These are phyloP conservation scores for Borealophlyctis nickersoniae DNA, from an alignment of 192 early-diverging fungal species.

Conservation along the genomic window DNA sequence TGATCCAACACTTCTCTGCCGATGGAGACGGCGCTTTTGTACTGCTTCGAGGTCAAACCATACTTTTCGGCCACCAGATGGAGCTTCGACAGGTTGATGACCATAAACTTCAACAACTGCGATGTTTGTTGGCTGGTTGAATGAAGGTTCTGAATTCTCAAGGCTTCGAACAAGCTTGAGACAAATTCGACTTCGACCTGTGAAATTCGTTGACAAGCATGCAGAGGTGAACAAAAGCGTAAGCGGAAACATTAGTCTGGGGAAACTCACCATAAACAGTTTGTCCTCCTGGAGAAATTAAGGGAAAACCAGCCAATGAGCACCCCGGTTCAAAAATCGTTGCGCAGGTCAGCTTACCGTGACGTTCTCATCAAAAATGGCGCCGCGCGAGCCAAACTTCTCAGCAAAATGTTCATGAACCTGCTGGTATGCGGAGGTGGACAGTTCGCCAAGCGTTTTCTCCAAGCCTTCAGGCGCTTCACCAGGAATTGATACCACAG, in stretches of 20 bases:
- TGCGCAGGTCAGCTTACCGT: slow-evolving; percentile 1
- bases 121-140: neutral
- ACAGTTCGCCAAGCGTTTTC: slow-evolving; percentile 10
- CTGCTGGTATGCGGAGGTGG: slow-evolving; percentile 8
- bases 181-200: slow-evolving; percentile 22
- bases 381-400: slow-evolving; percentile 13
- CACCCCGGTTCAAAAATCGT: no score
- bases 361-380: neutral
- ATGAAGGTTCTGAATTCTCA: slow-evolving; percentile 1
- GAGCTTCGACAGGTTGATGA: neutral
- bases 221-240: neutral
- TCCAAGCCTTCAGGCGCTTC: slow-evolving; percentile 2
- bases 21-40: neutral
- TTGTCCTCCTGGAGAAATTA: slow-evolving; percentile 2
- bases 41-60: slow-evolving; percentile 1
- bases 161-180: slow-evolving; percentile 18
- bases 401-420: slow-evolving; percentile 5
- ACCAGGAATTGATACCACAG: neutral
- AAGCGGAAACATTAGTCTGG: no score
- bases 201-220: neutral
- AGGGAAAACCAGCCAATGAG: no score
- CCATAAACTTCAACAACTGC: neutral
- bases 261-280: slow-evolving; percentile 10
- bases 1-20: slow-evolving; percentile 2
- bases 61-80: neutral